These are phyloP conservation scores for Candolleomyces eurysporus DNA, from an alignment of 768 basidiomycete species.

Conservation along the genomic window DNA sequence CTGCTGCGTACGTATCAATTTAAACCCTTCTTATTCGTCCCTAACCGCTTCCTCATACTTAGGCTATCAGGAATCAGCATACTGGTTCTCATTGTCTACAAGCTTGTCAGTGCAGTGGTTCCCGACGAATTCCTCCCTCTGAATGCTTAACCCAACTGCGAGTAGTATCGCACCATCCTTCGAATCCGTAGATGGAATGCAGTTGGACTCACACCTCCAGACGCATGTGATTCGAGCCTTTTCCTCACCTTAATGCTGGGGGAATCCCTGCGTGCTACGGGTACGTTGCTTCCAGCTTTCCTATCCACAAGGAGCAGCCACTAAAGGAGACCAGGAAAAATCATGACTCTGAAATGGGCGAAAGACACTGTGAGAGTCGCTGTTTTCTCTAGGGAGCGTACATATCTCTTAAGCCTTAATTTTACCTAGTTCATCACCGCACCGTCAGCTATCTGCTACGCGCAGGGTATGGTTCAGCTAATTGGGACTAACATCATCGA, in stretches of 20 bases:
- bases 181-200: neutral
- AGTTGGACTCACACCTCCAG: neutral
- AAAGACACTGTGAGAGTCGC: too few species aligned
- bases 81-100: neutral
- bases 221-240: constrained; percentile 6
- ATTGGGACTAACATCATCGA: neutral
- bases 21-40: too few species aligned
- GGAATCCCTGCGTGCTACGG: constrained; percentile 3
- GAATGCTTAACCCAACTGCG: neutral
- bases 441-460: neutral
- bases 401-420: too few species aligned
- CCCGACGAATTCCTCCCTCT: too few species aligned
- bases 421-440: neutral
- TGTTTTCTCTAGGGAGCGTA: too few species aligned
- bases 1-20: too few species aligned
- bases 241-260: constrained; percentile 4
- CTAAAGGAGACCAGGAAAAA: neutral
- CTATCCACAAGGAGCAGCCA: too few species aligned
- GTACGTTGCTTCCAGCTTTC: neutral
- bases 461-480: neutral
- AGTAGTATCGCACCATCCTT: neutral
- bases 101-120: constrained; percentile 1
- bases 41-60: too few species aligned
- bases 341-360: neutral
- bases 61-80: constrained; percentile 4